phyloP scores from a whole-genome alignment of 2,329 filamentous ascomycete species.

The Claviceps sorghi region DNA sequence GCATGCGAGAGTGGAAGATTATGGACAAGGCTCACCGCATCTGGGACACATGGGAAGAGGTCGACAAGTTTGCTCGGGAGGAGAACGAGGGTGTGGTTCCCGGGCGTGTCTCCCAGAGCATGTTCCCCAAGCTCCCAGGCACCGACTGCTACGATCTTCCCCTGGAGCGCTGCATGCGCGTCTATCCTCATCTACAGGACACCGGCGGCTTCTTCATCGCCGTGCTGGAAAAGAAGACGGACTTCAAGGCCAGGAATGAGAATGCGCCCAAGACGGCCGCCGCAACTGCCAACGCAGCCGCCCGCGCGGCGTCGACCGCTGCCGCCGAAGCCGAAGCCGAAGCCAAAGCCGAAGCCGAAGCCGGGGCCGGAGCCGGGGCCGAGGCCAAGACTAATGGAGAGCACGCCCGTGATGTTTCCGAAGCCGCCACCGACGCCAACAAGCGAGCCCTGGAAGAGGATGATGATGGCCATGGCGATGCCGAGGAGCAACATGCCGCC shows the following conservation, averaged over 20 bases:
- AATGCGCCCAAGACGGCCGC: conserved; percentile 29
- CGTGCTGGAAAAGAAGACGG: conserved; percentile 78
- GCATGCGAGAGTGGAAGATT: conserved; percentile 72
- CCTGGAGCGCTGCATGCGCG: conserved; percentile 78
- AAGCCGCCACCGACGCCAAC: conserved; percentile 13
- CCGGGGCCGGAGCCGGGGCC: conserved; percentile 11
- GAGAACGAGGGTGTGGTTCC: conserved; percentile 40
- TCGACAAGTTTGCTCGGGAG: conserved; percentile 53
- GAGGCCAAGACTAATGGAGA: conserved; percentile 18
- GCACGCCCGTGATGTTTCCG: conserved; percentile 2
- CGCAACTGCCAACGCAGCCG: conserved; percentile 4
- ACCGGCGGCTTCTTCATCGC: conserved; percentile 97
- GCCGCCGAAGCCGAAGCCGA: conserved; percentile 13
- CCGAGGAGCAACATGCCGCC: conserved; percentile 24
- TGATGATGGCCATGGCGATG: conserved; percentile 13
- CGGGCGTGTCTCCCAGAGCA: conserved; percentile 57
- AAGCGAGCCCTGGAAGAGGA: conserved; percentile 22
- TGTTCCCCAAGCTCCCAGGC: conserved; percentile 57
- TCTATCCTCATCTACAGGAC: conserved; percentile 91
- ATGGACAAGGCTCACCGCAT: conserved; percentile 74
- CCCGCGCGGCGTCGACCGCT: background rate
- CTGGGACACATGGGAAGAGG: conserved; percentile 70
- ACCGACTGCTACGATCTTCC: conserved; percentile 50
- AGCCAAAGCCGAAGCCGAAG: conserved; percentile 4
- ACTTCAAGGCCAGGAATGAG: conserved; percentile 67